A percentile compares a stretch with the other conserved stretches of the same genome.
Evolutionary conservation across 2,329 filamentous ascomycete species (phyloP).

Genomic region (Stagonosporopsis chrysanthemi): DNA sequence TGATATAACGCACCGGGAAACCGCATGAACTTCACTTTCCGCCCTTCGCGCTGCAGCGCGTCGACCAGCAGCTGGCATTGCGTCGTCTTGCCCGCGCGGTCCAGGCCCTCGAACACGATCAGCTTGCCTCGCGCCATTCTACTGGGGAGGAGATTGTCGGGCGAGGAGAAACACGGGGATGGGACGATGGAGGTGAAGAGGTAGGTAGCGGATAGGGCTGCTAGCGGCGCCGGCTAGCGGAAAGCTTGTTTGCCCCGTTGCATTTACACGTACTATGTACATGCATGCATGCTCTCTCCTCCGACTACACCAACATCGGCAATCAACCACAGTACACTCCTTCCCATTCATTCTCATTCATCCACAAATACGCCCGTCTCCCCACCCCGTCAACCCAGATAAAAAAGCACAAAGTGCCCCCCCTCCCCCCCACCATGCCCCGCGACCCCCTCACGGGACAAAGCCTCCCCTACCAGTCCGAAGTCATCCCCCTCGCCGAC

Average conservation of each 20-base stretch:
- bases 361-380: too few relatives aligned
- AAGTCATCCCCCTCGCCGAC: slow-evolving; percentile 19
- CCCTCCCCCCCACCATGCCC: not conserved
- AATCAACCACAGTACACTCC: too few relatives aligned
- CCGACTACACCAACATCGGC: not conserved
- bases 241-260: slow-evolving; percentile 5
- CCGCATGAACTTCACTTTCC: slow-evolving; percentile 65
- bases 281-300: not conserved
- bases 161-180: too few relatives aligned
- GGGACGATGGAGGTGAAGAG: not conserved
- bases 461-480: slow-evolving; percentile 23
- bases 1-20: slow-evolving; percentile 65
- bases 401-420: not conserved
- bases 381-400: not conserved
- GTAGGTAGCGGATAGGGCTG: slow-evolving; percentile 8
- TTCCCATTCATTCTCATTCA: too few relatives aligned
- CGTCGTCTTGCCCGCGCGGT: slow-evolving; percentile 90
- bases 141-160: too few relatives aligned
- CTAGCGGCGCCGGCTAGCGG: slow-evolving; percentile 6
- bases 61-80: slow-evolving; percentile 76
- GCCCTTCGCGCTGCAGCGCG: slow-evolving; percentile 59
- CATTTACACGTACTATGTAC: not conserved
- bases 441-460: slow-evolving; percentile 2
- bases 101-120: slow-evolving; percentile 86
- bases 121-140: slow-evolving; percentile 70